Evolutionary conservation across 768 basidiomycete genomes (phyloP).

Genomic region (Pisolithus marmoratus): DNA sequence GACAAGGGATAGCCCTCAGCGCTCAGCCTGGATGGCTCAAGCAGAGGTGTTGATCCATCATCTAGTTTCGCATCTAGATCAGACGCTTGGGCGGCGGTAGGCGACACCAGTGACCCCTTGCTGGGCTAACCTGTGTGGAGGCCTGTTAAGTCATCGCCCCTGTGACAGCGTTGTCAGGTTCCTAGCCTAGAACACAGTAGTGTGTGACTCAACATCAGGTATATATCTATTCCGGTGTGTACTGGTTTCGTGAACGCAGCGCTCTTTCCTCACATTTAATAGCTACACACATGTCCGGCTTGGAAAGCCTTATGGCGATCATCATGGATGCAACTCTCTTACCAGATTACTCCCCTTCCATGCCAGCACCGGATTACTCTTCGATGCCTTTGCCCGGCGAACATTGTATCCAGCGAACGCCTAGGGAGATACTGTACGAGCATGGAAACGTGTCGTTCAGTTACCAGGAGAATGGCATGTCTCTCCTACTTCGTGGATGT

Average conservation of each 20-base stretch:
- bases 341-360: slow-evolving; percentile 51
- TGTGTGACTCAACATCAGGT: neutral
- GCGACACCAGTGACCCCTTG: neutral
- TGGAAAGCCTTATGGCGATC: slow-evolving; percentile 7
- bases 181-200: neutral
- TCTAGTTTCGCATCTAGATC: too few species aligned
- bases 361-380: slow-evolving; percentile 54
- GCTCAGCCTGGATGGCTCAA: too few species aligned
- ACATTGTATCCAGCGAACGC: slow-evolving; percentile 46
- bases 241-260: neutral
- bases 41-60: too few species aligned
- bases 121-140: neutral
- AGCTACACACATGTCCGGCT: neutral
- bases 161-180: neutral
- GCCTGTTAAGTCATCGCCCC: neutral
- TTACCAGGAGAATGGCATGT: slow-evolving; percentile 26
- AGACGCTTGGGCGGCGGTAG: neutral
- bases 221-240: neutral
- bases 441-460: slow-evolving; percentile 23
- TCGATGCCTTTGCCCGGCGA: slow-evolving; percentile 48
- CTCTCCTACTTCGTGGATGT: slow-evolving; percentile 25
- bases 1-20: too few species aligned
- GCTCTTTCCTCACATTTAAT: neutral
- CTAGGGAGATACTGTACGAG: slow-evolving; percentile 4
- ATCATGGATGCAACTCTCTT: slow-evolving; percentile 20